These are phyloP conservation scores for Selaginella moellendorffii DNA, from an alignment of 75 land plant species.

Conservation along the genomic window DNA sequence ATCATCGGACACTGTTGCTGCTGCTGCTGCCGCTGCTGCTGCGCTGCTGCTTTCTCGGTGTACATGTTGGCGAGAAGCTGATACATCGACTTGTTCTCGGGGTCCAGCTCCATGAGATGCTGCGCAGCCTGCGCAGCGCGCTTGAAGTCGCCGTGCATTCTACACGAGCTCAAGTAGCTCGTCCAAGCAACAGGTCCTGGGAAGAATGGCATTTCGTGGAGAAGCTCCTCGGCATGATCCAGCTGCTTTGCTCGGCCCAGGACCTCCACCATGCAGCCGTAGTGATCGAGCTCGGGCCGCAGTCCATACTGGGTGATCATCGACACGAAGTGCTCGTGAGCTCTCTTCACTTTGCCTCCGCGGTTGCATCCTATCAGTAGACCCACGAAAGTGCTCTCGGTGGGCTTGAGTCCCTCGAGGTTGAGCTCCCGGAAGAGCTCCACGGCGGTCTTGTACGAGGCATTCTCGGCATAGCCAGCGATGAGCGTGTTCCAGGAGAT, in stretches of 20 bases:
- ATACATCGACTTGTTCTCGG: neutral
- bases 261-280: conserved; percentile 2
- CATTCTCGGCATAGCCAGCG: neutral
- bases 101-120: neutral
- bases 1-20: too few species aligned
- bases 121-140: neutral
- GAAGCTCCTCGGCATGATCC: neutral
- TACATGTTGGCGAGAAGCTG: neutral
- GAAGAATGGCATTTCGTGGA: neutral
- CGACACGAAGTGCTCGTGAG: neutral
- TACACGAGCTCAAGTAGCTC: neutral
- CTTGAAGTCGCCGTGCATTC: neutral
- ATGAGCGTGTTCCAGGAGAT: conserved; percentile 6
- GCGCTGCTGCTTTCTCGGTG: neutral
- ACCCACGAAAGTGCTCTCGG: neutral
- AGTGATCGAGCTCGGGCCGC: neutral
- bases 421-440: neutral
- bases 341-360: neutral
- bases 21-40: too few species aligned
- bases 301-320: neutral
- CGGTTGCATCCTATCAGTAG: conserved; percentile 4
- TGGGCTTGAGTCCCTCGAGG: neutral
- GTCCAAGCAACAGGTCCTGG: neutral
- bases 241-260: neutral
- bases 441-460: neutral